Percentiles rank a stretch among this genome's conserved stretches.
These are phyloP conservation scores for Linnemannia elongata DNA, from an alignment of 192 early-diverging fungal genomes.

Conservation along the genomic window DNA sequence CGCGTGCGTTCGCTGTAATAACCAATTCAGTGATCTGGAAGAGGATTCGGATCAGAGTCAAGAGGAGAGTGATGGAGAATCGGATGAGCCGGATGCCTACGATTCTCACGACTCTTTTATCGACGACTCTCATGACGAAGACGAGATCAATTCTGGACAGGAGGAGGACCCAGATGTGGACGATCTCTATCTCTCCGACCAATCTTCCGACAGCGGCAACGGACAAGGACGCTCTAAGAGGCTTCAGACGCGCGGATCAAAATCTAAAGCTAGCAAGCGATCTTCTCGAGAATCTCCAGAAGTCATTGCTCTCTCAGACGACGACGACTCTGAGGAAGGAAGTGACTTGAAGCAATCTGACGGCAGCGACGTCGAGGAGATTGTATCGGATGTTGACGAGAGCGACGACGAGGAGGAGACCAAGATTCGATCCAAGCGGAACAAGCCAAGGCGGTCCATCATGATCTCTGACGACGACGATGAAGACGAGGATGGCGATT, in stretches of 20 bases:
- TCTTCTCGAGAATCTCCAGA: background rate
- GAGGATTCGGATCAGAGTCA: conserved; percentile 37
- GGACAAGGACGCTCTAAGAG: background rate
- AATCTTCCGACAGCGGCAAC: conserved; percentile 2
- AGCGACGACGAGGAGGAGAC: background rate
- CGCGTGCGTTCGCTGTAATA: conserved; percentile 32
- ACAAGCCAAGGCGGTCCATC: too few relatives aligned
- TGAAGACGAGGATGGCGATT: background rate
- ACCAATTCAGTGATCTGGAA: conserved; percentile 39
- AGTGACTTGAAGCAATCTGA: background rate
- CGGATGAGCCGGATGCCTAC: conserved; percentile 40
- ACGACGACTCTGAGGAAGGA: conserved; percentile 15
- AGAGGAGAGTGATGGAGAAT: conserved; percentile 22
- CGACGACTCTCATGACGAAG: conserved; percentile 12
- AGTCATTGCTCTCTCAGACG: conserved; percentile 22
- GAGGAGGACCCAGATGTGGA: background rate
- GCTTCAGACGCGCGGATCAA: background rate
- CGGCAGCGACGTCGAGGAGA: background rate
- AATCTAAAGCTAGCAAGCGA: background rate
- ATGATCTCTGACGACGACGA: background rate
- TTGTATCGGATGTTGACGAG: background rate
- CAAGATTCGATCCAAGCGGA: too few relatives aligned
- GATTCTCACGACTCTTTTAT: conserved; percentile 55
- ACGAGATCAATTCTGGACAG: background rate
- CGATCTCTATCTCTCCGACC: conserved; percentile 8